These are phyloP conservation scores for Nakaseomyces sp. DNA, from an alignment of 1,139 yeast genomes.

Conservation along the genomic window DNA sequence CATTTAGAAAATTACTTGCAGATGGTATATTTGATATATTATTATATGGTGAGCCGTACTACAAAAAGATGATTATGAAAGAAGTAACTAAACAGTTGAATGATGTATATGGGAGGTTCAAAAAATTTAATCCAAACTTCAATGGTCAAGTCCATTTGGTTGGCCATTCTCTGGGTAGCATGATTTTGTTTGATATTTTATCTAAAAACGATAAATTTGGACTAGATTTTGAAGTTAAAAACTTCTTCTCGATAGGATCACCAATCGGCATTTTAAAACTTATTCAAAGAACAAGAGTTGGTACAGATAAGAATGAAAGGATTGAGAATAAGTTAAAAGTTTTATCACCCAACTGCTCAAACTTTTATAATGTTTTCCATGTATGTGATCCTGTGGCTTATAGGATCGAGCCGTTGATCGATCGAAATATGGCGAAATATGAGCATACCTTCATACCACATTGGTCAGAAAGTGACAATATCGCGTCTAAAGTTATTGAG, in stretches of 20 bases:
- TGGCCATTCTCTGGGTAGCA: constrained; percentile 90
- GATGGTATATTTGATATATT: constrained; percentile 83
- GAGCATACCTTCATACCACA: constrained; percentile 41
- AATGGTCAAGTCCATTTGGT: constrained; percentile 71
- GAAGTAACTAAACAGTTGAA: constrained; percentile 69
- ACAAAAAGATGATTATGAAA: constrained; percentile 51
- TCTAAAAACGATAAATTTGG: constrained; percentile 45
- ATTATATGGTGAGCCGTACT: constrained; percentile 71
- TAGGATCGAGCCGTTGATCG: constrained; percentile 72
- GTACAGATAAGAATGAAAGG: constrained; percentile 13
- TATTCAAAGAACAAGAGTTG: constrained; percentile 49
- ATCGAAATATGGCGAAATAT: constrained; percentile 43
- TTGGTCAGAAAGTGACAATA: constrained; percentile 21
- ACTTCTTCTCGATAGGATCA: constrained; percentile 76
- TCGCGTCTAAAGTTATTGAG: constrained; percentile 24
- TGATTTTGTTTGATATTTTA: constrained; percentile 71
- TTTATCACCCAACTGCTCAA: constrained; percentile 43
- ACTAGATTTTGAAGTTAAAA: constrained; percentile 62
- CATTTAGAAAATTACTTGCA: constrained; percentile 69
- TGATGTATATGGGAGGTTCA: constrained; percentile 51
- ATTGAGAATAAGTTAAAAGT: constrained; percentile 7
- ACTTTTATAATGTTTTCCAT: constrained; percentile 71
- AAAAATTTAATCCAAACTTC: constrained; percentile 61
- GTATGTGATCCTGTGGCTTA: constrained; percentile 88
- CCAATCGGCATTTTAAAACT: constrained; percentile 84